Conservation (phyloP, 2,329 filamentous ascomycete genomes). For the Albifimbria verrucaria region DNA sequence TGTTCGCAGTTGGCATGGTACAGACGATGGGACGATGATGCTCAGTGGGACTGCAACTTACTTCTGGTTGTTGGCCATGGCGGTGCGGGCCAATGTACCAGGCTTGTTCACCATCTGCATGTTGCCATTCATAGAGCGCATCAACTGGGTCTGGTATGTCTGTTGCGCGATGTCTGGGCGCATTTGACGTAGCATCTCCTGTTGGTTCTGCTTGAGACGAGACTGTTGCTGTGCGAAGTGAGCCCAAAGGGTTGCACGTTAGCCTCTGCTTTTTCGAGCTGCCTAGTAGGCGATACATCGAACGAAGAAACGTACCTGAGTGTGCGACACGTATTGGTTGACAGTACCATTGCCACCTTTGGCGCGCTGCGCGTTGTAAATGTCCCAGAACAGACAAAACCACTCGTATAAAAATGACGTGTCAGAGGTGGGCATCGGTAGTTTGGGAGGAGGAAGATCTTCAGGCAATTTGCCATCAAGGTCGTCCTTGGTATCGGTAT, state of each 20-base stretch:
- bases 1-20: constrained; percentile 6
- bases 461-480: constrained; percentile 70
- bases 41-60: constrained; percentile 36
- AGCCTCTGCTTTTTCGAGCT: constrained; percentile 13
- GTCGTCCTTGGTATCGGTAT: constrained; percentile 79
- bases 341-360: constrained; percentile 62
- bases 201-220: constrained; percentile 70
- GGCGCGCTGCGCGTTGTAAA: constrained; percentile 78
- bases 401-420: constrained; percentile 93
- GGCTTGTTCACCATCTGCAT: constrained; percentile 59
- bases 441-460: constrained; percentile 73
- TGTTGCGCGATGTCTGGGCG: constrained; percentile 58
- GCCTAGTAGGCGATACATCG: background rate
- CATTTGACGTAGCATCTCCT: constrained; percentile 72
- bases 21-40: background rate
- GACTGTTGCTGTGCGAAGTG: constrained; percentile 54
- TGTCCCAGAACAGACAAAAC: constrained; percentile 98
- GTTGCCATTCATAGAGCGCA: constrained; percentile 62
- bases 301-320: constrained; percentile 61
- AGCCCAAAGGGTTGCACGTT: constrained; percentile 12
- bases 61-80: constrained; percentile 77
- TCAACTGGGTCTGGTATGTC: constrained; percentile 58
- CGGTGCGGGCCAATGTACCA: constrained; percentile 65
- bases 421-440: constrained; percentile 62
- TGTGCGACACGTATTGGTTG: constrained; percentile 75